These are phyloP conservation scores for Rhizophora apiculata DNA, from an alignment of 345 rosid genomes.

Conservation along the genomic window DNA sequence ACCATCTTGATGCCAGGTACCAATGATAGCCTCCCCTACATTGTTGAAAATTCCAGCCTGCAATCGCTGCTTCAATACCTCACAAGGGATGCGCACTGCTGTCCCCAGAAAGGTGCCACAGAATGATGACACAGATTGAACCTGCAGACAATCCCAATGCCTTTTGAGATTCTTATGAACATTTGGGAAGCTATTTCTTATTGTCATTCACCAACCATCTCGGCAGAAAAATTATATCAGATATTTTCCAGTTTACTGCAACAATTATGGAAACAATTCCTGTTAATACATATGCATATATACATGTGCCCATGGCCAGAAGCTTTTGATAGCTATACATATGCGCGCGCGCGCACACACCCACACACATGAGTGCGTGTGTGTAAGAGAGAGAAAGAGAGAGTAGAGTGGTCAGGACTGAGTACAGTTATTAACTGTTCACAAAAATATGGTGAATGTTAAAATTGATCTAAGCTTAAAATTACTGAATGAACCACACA, in stretches of 20 bases:
- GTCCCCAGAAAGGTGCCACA: constrained; percentile 94
- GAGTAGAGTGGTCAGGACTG: too few species aligned
- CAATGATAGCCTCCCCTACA: constrained; percentile 85
- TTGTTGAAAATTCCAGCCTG: constrained; percentile 89
- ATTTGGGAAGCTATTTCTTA: background rate
- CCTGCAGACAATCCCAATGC: constrained; percentile 40
- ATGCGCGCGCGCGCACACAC: background rate
- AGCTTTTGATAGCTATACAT: too few species aligned
- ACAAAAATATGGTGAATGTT: too few species aligned
- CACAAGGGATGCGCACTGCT: constrained; percentile 94
- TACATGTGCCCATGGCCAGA: background rate
- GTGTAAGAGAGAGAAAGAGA: too few species aligned
- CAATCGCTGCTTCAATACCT: constrained; percentile 94
- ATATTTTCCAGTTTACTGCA: background rate
- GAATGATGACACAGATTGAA: constrained; percentile 90
- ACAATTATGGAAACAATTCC: background rate
- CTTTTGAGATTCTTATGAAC: background rate
- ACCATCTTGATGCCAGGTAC: constrained; percentile 95
- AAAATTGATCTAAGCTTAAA: background rate
- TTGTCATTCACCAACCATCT: background rate
- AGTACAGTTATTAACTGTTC: too few species aligned
- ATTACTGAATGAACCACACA: background rate
- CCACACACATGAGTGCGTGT: too few species aligned
- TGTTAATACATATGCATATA: background rate
- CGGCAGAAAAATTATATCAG: background rate